These are phyloP conservation scores for Botrytis pseudocinerea DNA, from an alignment of 2,329 filamentous ascomycete species.

Conservation along the genomic window DNA sequence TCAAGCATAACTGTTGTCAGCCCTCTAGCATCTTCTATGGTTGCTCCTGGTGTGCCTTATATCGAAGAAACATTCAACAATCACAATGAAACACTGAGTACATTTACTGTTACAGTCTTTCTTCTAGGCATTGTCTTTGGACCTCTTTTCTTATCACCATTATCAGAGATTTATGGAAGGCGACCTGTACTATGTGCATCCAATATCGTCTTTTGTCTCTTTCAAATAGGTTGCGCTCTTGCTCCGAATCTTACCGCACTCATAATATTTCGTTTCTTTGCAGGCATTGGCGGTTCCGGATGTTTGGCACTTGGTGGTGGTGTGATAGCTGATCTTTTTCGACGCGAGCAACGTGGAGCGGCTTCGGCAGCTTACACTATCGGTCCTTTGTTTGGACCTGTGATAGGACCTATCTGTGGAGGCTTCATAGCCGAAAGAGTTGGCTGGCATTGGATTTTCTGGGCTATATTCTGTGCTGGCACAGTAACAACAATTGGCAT, in stretches of 20 bases:
- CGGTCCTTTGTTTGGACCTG: conserved; percentile 35
- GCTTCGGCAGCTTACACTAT: conserved; percentile 36
- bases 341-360: conserved; percentile 37
- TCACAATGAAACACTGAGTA: conserved; percentile 22
- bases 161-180: conserved; percentile 66
- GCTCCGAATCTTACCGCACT: conserved; percentile 50
- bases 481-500: conserved; percentile 39
- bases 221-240: conserved; percentile 64
- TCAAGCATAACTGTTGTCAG: conserved; percentile 30
- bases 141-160: conserved; percentile 56
- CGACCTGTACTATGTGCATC: conserved; percentile 55
- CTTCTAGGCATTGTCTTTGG: conserved; percentile 59
- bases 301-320: conserved; percentile 47
- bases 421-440: conserved; percentile 47
- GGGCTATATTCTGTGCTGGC: conserved; percentile 51
- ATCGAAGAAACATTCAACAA: conserved; percentile 31
- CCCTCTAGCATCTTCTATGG: conserved; percentile 44
- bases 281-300: conserved; percentile 48
- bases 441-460: conserved; percentile 46
- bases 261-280: conserved; percentile 50
- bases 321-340: conserved; percentile 46
- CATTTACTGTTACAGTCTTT: conserved; percentile 49
- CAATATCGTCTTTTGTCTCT: conserved; percentile 61
- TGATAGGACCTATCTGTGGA: conserved; percentile 36
- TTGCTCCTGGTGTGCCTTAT: conserved; percentile 44